A percentile compares a stretch with the other conserved stretches of the same genome.
phyloP scores from a whole-genome alignment of 129 eudicot species.

The Tagetes erecta region DNA sequence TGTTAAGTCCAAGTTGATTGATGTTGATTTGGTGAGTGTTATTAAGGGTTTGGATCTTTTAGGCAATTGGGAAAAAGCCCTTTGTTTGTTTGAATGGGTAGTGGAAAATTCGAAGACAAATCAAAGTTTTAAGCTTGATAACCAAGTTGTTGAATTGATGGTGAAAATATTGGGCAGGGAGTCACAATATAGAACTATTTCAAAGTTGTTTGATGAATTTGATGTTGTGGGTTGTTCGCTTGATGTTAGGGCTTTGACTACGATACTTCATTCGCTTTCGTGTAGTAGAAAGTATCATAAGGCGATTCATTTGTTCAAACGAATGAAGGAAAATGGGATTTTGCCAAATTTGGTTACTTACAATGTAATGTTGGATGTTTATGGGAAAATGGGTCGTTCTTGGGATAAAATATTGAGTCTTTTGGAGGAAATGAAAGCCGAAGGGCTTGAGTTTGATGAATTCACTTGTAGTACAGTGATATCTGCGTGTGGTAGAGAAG shows the following conservation, averaged over 20 bases:
- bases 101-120: conserved; percentile 34
- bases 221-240: conserved; percentile 51
- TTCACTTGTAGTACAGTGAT: conserved; percentile 96
- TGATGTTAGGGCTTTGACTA: conserved; percentile 81
- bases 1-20: conserved; percentile 51
- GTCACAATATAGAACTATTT: conserved; percentile 58
- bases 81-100: conserved; percentile 83
- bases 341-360: conserved; percentile 77
- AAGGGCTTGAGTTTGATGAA: conserved; percentile 81
- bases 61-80: conserved; percentile 68
- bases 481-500: conserved; percentile 97
- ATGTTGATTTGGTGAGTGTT: conserved; percentile 62
- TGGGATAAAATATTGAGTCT: conserved; percentile 68
- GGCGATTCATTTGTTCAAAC: conserved; percentile 60
- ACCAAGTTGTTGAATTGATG: conserved; percentile 65
- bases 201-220: conserved; percentile 65
- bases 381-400: conserved; percentile 90
- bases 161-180: conserved; percentile 85
- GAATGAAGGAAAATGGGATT: conserved; percentile 56
- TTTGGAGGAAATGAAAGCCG: conserved; percentile 61
- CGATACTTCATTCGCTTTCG: conserved; percentile 75
- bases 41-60: conserved; percentile 72
- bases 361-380: conserved; percentile 96
- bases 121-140: conserved; percentile 43
- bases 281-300: conserved; percentile 58